phyloP scores from a whole-genome alignment of 2,329 filamentous ascomycete genomes.

The Hawksworthiomyces lignivorus region DNA sequence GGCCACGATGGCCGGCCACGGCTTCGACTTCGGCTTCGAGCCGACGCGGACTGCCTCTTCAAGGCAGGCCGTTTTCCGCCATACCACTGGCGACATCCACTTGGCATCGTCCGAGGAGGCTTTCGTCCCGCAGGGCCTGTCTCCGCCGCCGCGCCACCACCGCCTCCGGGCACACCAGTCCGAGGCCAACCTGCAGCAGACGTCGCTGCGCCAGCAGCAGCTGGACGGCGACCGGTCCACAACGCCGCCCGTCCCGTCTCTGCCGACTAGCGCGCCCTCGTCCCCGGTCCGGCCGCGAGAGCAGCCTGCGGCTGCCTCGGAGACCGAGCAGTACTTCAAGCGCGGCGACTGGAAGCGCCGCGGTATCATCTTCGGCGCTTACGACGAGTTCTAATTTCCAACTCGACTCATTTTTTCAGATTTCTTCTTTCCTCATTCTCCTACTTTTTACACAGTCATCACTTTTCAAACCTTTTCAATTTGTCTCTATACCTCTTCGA shows the following conservation, averaged over 20 bases:
- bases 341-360: slow-evolving; percentile 29
- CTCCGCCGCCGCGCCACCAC: slow-evolving; percentile 13
- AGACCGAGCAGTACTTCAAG: slow-evolving; percentile 22
- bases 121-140: slow-evolving; percentile 9
- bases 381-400: slow-evolving; percentile 20
- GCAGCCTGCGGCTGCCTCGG: slow-evolving; percentile 13
- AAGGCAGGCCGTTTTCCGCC: too few relatives aligned
- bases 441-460: not conserved
- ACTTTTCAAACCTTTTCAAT: not conserved
- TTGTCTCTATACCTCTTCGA: not conserved
- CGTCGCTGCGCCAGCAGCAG: slow-evolving; percentile 1
- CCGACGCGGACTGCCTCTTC: not conserved
- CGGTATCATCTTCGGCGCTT: slow-evolving; percentile 26
- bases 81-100: slow-evolving; percentile 13
- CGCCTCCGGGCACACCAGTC: slow-evolving; percentile 10
- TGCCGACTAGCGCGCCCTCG: slow-evolving; percentile 9
- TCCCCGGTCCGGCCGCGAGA: slow-evolving; percentile 16
- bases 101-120: slow-evolving; percentile 8
- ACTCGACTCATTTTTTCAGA: not conserved
- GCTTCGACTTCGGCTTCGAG: slow-evolving; percentile 28
- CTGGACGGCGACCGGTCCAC: slow-evolving; percentile 1
- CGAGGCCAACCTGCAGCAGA: slow-evolving; percentile 8
- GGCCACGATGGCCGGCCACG: slow-evolving; percentile 13
- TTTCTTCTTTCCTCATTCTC: not conserved
- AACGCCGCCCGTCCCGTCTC: slow-evolving; percentile 5